Base-by-base conservation (phyloP, 2,329 filamentous ascomycete genomes). In the Aureobasidium pullulans region DNA sequence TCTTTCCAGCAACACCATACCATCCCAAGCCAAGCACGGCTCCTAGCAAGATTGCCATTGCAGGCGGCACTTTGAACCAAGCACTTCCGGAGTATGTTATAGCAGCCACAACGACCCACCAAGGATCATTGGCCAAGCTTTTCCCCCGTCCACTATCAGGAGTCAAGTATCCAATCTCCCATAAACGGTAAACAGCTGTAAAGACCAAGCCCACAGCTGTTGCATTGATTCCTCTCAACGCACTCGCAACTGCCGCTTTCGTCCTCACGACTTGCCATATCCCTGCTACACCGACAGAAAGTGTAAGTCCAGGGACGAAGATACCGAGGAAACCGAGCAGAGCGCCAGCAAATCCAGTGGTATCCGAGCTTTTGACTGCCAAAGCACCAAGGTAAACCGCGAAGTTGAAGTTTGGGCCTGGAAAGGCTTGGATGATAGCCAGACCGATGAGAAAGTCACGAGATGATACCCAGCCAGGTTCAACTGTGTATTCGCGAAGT, bases 371-470 rank as follows among this genome's bases (percentile, higher is more conserved):
- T n/a, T 65, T 63, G 0, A 76, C 63, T 0, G 73, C 65, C 7
- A 79, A 66, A 1, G 73, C 67, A 11, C 75, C 74, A 67, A 76
- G 69, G 53, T 73, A 77, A 13, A 77, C 74, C 1, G 69, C 70
- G 46, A 77, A 84, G 66, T 82, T 82, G 71, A 82, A 81, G 63
- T 83, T 82, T 0, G 83, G 84, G 0, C 83, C 83, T 0, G 87
- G 87, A 60, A 90, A 87, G 0, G 84, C 80, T 69, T 90, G 87
- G 16, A 84, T 85, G 57, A 90, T 78, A 7, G 87, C 88, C 0
- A 90, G 80, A 0, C 87, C 87, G 50, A 90, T 82, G 0, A 90
- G 75, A 67, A 90, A 90, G 67, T 90, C 85, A 4, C 87, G 80
- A 0, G 84, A 77, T 0, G 79, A 82, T 0, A 90, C 86, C 86